phyloP scores from a whole-genome alignment of 148 eudicot genomes.

The Chenopodium quinoa region DNA sequence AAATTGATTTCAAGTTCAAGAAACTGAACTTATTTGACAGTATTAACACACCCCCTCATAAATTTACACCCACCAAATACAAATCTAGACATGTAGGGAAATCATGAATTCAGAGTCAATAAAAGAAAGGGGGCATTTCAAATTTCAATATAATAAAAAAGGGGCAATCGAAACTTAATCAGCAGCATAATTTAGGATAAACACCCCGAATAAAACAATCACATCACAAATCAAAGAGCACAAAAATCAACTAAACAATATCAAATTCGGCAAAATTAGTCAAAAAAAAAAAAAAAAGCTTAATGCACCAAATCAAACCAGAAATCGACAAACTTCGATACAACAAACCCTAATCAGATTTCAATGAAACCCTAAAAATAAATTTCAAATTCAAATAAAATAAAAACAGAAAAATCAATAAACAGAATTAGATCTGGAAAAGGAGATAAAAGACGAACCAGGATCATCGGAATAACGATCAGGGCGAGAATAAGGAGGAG shows the following conservation, averaged over 20 bases:
- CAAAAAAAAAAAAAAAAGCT: not conserved
- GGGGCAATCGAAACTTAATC: too few relatives aligned
- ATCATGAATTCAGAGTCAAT: not conserved
- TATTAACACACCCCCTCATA: not conserved
- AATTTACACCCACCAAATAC: too few relatives aligned
- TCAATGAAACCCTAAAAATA: not conserved
- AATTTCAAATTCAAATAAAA: not conserved
- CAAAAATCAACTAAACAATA: not conserved
- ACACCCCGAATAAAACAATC: not conserved
- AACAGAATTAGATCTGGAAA: not conserved
- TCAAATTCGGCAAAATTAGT: not conserved
- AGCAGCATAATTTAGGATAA: not conserved
- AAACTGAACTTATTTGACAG: too few relatives aligned
- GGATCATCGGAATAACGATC: constrained; percentile 53
- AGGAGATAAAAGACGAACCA: constrained; percentile 36
- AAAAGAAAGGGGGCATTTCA: not conserved
- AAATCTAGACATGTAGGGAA: too few relatives aligned
- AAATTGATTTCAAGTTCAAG: too few relatives aligned
- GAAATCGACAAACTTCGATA: not conserved
- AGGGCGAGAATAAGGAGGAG: constrained; percentile 62
- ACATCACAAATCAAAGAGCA: not conserved
- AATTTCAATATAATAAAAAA: not conserved
- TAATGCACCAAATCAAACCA: not conserved
- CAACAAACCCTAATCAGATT: not conserved
- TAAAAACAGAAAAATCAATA: not conserved